Percentiles rank a stretch among this genome's conserved stretches.
These are phyloP conservation scores for Ustilago loliicola DNA, from an alignment of 1,284 basidiomycete species.

Conservation along the genomic window DNA sequence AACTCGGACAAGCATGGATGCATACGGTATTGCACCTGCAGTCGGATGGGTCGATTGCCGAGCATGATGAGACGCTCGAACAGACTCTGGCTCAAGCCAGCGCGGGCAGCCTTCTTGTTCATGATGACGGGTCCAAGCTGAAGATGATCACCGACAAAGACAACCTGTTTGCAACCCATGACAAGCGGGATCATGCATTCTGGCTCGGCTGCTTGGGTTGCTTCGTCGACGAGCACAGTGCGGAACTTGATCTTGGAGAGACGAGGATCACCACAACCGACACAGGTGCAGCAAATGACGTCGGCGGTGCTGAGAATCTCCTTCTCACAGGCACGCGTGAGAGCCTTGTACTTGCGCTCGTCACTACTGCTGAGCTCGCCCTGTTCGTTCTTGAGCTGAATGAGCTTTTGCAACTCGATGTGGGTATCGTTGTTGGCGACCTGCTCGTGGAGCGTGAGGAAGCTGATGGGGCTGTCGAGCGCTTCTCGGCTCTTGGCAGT, in stretches of 20 bases:
- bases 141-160: slow-evolving; percentile 95
- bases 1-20: slow-evolving; percentile 99
- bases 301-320: slow-evolving; percentile 95
- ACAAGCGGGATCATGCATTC: slow-evolving; percentile 99
- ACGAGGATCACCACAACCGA: slow-evolving; percentile 95
- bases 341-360: slow-evolving; percentile 95
- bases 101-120: slow-evolving; percentile 99
- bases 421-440: slow-evolving; percentile 87
- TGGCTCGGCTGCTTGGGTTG: slow-evolving; percentile 97
- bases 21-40: slow-evolving; percentile 99
- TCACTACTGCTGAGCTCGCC: slow-evolving; percentile 96
- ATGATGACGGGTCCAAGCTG: slow-evolving; percentile 99
- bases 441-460: slow-evolving; percentile 96
- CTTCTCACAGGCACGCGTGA: slow-evolving; percentile 94
- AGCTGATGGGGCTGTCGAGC: slow-evolving; percentile 90
- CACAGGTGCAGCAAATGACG: slow-evolving; percentile 98
- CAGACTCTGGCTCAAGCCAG: slow-evolving; percentile 95
- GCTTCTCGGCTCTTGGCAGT: slow-evolving; percentile 98
- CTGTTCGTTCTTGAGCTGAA: slow-evolving; percentile 96
- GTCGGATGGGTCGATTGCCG: slow-evolving; percentile 93
- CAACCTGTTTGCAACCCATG: slow-evolving; percentile 95
- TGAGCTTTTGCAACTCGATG: slow-evolving; percentile 91
- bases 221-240: slow-evolving; percentile 98
- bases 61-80: slow-evolving; percentile 97
- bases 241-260: slow-evolving; percentile 97